Percentiles rank a stretch among this genome's conserved stretches.
Conservation (phyloP, 179 eudicot species). For the Nepenthes alata region DNA sequence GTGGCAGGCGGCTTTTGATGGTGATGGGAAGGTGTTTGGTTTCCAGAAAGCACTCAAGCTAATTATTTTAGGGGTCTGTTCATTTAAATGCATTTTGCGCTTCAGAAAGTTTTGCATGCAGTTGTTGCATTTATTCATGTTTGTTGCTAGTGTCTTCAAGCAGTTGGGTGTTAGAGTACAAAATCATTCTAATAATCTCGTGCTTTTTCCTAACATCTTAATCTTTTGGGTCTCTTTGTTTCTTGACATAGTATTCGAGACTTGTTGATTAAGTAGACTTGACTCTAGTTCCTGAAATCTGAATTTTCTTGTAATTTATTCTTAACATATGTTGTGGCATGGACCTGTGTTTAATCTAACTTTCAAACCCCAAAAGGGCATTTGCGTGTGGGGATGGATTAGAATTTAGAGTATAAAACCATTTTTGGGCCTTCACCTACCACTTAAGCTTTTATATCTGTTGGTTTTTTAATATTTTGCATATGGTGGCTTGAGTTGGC, state of each 20-base stretch:
- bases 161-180: no score
- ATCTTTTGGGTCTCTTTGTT: neutral
- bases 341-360: neutral
- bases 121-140: neutral
- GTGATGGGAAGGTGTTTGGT: slow-evolving; percentile 64
- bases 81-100: neutral
- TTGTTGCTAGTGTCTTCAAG: no score
- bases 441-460: no score
- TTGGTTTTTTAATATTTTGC: no score
- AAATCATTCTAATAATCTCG: neutral
- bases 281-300: neutral
- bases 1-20: slow-evolving; percentile 81
- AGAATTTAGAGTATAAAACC: no score
- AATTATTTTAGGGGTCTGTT: slow-evolving; percentile 68
- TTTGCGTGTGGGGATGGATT: no score
- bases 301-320: neutral
- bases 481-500: no score
- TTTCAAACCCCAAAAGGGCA: no score
- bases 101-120: neutral
- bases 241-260: neutral
- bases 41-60: slow-evolving; percentile 70
- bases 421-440: no score
- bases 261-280: neutral
- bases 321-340: neutral
- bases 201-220: neutral